These are phyloP conservation scores for Podospora conica DNA, from an alignment of 495 filamentous ascomycete species.

Conservation along the genomic window DNA sequence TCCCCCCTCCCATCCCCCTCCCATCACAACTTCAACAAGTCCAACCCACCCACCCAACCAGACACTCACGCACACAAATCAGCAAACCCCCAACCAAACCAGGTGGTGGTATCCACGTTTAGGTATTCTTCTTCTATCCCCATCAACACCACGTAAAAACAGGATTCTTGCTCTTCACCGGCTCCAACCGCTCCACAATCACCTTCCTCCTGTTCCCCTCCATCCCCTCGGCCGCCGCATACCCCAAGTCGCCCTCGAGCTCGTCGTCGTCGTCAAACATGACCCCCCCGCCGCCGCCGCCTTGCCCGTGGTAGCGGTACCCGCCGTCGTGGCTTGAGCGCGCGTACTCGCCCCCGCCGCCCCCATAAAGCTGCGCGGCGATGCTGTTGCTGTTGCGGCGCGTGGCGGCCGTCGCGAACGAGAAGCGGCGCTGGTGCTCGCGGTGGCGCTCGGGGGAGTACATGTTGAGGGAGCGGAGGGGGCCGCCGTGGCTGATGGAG, in stretches of 20 bases:
- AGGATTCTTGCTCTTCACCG: constrained; percentile 89
- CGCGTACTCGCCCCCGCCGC: constrained; percentile 22
- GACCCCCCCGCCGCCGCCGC: no score
- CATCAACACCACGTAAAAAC: constrained; percentile 93
- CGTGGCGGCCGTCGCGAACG: constrained; percentile 32
- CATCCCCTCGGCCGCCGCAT: constrained; percentile 88
- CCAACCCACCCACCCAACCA: neutral
- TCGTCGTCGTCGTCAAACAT: constrained; percentile 52
- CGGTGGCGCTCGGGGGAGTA: constrained; percentile 36
- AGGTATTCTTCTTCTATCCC: neutral
- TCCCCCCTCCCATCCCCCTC: no score
- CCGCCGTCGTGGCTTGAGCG: constrained; percentile 53
- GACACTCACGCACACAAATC: neutral
- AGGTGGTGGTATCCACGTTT: neutral
- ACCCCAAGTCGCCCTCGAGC: constrained; percentile 83
- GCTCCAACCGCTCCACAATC: constrained; percentile 91
- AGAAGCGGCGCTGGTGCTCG: constrained; percentile 35
- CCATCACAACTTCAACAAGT: neutral
- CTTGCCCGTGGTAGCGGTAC: neutral
- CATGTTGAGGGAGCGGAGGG: constrained; percentile 33
- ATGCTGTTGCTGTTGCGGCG: constrained; percentile 36
- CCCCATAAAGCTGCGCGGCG: constrained; percentile 38
- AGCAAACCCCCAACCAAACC: neutral
- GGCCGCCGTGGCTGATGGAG: constrained; percentile 30
- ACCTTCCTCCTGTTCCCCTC: constrained; percentile 85